Conservation (phyloP, 306 rosid species). For the Betula pendula region DNA sequence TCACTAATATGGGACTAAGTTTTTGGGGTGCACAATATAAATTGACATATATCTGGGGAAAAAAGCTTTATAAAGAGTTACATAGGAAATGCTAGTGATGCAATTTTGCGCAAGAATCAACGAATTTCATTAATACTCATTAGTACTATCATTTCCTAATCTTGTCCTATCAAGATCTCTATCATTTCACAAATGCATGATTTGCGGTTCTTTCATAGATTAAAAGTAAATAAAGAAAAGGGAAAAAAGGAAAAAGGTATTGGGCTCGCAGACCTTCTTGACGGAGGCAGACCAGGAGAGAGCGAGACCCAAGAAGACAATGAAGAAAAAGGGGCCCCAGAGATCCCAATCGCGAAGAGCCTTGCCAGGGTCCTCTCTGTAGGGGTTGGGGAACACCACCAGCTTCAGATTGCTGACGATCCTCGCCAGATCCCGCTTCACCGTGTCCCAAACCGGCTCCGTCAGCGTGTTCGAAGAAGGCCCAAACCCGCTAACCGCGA, state of each 20-base stretch:
- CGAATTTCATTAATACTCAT: not conserved
- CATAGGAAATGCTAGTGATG: not conserved
- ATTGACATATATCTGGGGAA: not conserved
- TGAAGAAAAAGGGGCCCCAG: constrained; percentile 98
- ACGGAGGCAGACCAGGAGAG: constrained; percentile 99
- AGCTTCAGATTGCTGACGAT: constrained; percentile 91
- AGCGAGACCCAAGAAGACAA: constrained; percentile 83
- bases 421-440: constrained; percentile 90
- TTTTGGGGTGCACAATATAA: not conserved
- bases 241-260: not conserved
- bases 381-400: constrained; percentile 95
- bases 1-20: no score
- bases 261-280: constrained; percentile 59
- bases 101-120: not conserved
- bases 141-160: not conserved
- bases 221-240: not conserved
- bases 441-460: constrained; percentile 97
- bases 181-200: not conserved
- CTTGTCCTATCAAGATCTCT: not conserved
- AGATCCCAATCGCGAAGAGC: constrained; percentile 99
- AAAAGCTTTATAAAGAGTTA: not conserved
- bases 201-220: not conserved
- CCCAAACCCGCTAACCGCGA: constrained; percentile 62
- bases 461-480: constrained; percentile 80
- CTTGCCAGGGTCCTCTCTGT: constrained; percentile 95